These are phyloP conservation scores for Fusarium aywerte DNA, from an alignment of 2,329 filamentous ascomycete species.

Conservation along the genomic window DNA sequence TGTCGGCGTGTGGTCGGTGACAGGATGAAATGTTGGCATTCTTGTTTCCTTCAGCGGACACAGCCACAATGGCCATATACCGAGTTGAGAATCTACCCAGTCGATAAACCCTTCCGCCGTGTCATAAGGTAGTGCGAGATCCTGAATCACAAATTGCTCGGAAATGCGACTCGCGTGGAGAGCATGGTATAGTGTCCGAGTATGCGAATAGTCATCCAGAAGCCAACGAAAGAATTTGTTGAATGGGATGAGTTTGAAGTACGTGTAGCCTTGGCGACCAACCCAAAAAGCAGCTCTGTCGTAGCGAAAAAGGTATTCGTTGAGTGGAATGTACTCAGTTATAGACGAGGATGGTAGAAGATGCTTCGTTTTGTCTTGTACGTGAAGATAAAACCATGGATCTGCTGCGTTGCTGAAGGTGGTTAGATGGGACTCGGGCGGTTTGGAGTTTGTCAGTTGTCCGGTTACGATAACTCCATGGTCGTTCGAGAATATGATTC, in stretches of 20 bases:
- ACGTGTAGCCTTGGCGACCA: conserved; percentile 68
- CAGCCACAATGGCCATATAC: conserved; percentile 48
- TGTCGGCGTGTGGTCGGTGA: background rate
- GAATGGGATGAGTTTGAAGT: conserved; percentile 62
- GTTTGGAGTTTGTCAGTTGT: conserved; percentile 49
- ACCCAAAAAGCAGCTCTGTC: conserved; percentile 75
- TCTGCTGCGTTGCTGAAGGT: conserved; percentile 65
- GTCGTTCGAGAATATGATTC: conserved; percentile 62
- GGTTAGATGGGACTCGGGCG: conserved; percentile 14
- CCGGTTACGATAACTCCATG: conserved; percentile 66
- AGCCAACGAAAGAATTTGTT: conserved; percentile 67
- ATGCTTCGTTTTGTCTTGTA: conserved; percentile 49
- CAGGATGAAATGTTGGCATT: conserved; percentile 43
- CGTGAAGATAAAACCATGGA: conserved; percentile 75
- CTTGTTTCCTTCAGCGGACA: conserved; percentile 39
- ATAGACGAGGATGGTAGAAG: background rate
- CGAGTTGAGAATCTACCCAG: conserved; percentile 44
- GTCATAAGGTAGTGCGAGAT: conserved; percentile 67
- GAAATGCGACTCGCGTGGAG: conserved; percentile 68
- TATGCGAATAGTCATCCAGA: conserved; percentile 70
- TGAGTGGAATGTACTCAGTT: conserved; percentile 43
- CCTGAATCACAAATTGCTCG: conserved; percentile 69
- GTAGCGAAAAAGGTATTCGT: conserved; percentile 69
- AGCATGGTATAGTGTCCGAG: conserved; percentile 70
- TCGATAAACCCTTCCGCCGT: conserved; percentile 51